A percentile compares a stretch with the other conserved stretches of the same genome.
These are phyloP conservation scores for Lumnitzera littorea DNA, from an alignment of 345 rosid genomes.

Conservation along the genomic window DNA sequence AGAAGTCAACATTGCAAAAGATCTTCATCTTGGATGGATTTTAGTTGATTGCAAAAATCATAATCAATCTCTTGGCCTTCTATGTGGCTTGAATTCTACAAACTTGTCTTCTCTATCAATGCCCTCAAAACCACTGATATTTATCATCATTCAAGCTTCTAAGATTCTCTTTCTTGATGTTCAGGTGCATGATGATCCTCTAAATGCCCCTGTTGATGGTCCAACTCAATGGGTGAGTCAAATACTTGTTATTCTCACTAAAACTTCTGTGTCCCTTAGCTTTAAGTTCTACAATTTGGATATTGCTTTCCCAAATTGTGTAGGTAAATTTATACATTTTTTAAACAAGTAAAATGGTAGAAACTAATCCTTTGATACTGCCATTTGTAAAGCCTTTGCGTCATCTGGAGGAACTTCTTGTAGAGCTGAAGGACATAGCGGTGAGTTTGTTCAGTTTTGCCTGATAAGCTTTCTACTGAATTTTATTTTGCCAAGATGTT, in stretches of 20 bases:
- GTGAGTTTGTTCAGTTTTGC: slow-evolving; percentile 37
- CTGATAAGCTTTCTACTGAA: too few species aligned
- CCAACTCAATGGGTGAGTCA: slow-evolving; percentile 97
- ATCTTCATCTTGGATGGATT: too few species aligned
- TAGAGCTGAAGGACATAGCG: slow-evolving; percentile 84
- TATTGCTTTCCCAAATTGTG: neutral
- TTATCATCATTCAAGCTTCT: slow-evolving; percentile 2
- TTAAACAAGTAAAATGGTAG: neutral
- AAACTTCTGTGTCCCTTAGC: neutral
- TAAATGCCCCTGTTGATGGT: slow-evolving; percentile 93
- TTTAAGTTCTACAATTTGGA: neutral
- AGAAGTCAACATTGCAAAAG: too few species aligned
- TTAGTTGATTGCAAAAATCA: too few species aligned
- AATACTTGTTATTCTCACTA: neutral
- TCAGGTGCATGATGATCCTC: slow-evolving; percentile 95
- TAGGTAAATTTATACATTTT: neutral
- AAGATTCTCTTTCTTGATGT: slow-evolving; percentile 16
- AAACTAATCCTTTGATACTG: slow-evolving; percentile 2
- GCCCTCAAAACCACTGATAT: neutral
- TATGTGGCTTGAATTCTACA: too few species aligned
- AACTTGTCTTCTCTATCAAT: neutral
- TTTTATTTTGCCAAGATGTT: too few species aligned
- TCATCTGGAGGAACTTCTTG: slow-evolving; percentile 82
- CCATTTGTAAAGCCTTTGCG: slow-evolving; percentile 57
- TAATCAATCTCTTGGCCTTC: too few species aligned